Percentiles rank a stretch among this genome's conserved stretches.
These are phyloP conservation scores for Penicillium paradoxum DNA, from an alignment of 495 filamentous ascomycete genomes.

Conservation along the genomic window DNA sequence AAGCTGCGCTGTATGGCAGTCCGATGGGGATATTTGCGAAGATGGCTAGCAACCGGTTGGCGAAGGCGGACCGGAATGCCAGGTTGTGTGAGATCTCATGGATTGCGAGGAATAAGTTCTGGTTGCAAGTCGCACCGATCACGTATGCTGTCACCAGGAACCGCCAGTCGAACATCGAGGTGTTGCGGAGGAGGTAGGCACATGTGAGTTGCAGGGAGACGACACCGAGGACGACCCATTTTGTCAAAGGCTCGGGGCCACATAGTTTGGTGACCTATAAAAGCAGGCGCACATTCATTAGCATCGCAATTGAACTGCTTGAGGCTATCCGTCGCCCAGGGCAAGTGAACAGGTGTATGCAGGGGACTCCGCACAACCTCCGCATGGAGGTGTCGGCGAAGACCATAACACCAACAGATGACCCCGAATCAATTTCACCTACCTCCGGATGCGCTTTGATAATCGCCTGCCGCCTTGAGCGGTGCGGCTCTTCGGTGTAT, in stretches of 20 bases:
- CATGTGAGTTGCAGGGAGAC: slow-evolving; percentile 75
- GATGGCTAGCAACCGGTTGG: slow-evolving; percentile 82
- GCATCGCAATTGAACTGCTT: background rate
- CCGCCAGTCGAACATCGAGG: slow-evolving; percentile 71
- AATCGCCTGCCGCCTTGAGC: slow-evolving; percentile 82
- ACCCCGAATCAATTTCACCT: slow-evolving; percentile 9
- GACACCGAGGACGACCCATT: slow-evolving; percentile 83
- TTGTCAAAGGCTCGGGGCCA: slow-evolving; percentile 91
- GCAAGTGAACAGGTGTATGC: slow-evolving; percentile 1
- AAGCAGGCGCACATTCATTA: slow-evolving; percentile 4
- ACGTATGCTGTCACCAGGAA: slow-evolving; percentile 88
- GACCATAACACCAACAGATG: background rate
- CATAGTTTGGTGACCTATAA: slow-evolving; percentile 91
- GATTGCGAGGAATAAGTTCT: slow-evolving; percentile 98
- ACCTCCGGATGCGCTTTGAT: slow-evolving; percentile 99
- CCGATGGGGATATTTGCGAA: slow-evolving; percentile 95
- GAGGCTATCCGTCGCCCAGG: background rate
- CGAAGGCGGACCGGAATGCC: slow-evolving; percentile 78
- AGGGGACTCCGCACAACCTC: slow-evolving; percentile 2
- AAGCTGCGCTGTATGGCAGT: slow-evolving; percentile 92
- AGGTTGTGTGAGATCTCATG: slow-evolving; percentile 99
- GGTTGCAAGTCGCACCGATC: slow-evolving; percentile 93
- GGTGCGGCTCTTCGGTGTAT: slow-evolving; percentile 96
- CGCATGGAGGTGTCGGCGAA: background rate
- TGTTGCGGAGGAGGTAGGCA: slow-evolving; percentile 74